Percentiles rank a stretch among this genome's conserved stretches.
Evolutionary conservation across 768 basidiomycete species (phyloP).

Genomic region (Kondoa subrosea): DNA sequence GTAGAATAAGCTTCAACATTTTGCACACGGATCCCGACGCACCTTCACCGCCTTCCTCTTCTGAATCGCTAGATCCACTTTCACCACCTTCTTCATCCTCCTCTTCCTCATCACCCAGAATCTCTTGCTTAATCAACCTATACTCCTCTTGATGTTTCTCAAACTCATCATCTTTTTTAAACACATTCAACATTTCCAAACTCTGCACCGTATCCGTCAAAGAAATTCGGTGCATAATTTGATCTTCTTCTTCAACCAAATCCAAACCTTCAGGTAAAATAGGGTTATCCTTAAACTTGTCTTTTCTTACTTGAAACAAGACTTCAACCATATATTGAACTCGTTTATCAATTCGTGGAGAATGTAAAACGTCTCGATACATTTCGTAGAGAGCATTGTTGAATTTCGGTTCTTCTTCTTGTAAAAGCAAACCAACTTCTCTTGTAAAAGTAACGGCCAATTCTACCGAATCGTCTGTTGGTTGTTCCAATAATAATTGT

Average conservation of each 20-base stretch:
- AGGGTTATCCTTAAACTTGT: conserved; percentile 98
- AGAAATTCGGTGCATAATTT: conserved; percentile 83
- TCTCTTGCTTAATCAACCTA: conserved; percentile 74
- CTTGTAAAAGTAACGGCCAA: conserved; percentile 95
- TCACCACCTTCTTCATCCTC: conserved; percentile 38
- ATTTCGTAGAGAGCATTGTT: conserved; percentile 90
- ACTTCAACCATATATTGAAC: conserved; percentile 99
- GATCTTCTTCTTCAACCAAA: conserved; percentile 92
- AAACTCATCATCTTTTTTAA: conserved; percentile 81
- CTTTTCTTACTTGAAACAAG: conserved; percentile 94
- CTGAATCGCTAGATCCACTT: conserved; percentile 36
- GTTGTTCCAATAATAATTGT: conserved; percentile 81
- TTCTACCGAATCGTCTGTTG: conserved; percentile 94
- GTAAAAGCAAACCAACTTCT: conserved; percentile 86
- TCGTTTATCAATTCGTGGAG: conserved; percentile 82
- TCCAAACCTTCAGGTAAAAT: conserved; percentile 85
- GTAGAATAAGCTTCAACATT: background rate
- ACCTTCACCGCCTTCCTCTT: conserved; percentile 39
- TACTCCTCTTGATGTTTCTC: conserved; percentile 87
- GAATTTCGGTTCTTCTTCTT: conserved; percentile 84
- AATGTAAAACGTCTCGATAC: conserved; percentile 90
- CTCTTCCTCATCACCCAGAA: conserved; percentile 64
- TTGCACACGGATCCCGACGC: conserved; percentile 32
- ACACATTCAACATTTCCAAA: conserved; percentile 86
- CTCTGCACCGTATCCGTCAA: conserved; percentile 86